Percentiles rank a stretch among this genome's conserved stretches.
phyloP scores from a whole-genome alignment of 2,329 filamentous ascomycete genomes.

The Exophiala bonariae region DNA sequence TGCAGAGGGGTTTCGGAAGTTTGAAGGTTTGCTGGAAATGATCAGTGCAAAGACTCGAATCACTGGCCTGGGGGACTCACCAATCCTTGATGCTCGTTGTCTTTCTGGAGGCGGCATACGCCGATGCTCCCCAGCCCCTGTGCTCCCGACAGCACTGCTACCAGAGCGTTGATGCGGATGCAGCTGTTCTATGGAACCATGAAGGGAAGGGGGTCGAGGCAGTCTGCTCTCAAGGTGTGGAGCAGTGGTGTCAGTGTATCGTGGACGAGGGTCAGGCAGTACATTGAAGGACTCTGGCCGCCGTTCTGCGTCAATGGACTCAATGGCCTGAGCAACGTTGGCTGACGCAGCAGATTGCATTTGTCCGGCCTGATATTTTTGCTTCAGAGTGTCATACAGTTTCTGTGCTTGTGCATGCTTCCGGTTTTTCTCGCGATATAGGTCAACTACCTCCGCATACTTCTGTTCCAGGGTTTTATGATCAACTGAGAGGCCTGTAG shows the following conservation, averaged over 20 bases:
- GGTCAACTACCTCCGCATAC: conserved; percentile 68
- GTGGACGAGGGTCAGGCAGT: conserved; percentile 25
- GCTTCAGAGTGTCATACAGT: conserved; percentile 58
- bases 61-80: conserved; percentile 6
- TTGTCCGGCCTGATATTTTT: conserved; percentile 54
- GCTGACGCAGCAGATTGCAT: conserved; percentile 58
- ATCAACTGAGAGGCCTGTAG: conserved; percentile 57
- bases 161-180: conserved; percentile 36
- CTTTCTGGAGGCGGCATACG: conserved; percentile 10
- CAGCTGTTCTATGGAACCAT: conserved; percentile 36
- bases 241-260: neutral
- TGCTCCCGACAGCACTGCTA: conserved; percentile 10
- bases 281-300: conserved; percentile 20
- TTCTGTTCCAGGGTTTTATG: conserved; percentile 66
- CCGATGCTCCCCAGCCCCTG: conserved; percentile 1
- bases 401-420: conserved; percentile 68
- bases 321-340: conserved; percentile 48
- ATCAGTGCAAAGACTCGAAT: conserved; percentile 3
- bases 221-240: conserved; percentile 20
- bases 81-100: neutral
- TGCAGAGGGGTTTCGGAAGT: conserved; percentile 13
- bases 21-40: conserved; percentile 3
- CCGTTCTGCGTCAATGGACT: conserved; percentile 32
- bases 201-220: conserved; percentile 13
- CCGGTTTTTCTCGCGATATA: conserved; percentile 69